Evolutionary conservation across 169 alveolate genomes (phyloP), one percentile per base, ranked within the genome.

Genomic region (Hepatocystis sp.): DNA sequence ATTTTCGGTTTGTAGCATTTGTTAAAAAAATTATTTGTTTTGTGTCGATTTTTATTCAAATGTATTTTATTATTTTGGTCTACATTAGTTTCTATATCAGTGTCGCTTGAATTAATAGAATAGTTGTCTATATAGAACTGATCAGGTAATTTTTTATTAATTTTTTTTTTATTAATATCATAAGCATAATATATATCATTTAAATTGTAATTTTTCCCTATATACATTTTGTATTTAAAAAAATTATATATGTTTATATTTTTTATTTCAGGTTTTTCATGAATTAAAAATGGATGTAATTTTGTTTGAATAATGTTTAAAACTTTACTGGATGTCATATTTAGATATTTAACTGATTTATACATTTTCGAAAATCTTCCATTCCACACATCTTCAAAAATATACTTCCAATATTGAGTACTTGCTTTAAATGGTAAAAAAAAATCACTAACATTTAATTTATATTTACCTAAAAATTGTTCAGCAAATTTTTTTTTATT

Each of bases 331-430:
- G 76, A 56, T 56, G 55, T 23, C 28, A 40, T 13, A 49, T 49
- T 71, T 25, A 71, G 15, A 58, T 56, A 71, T 28, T 71, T 71
- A 19, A 76, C 63, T 4, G 86, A 56, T 44, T 71, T 42, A 21
- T 56, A 71, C 67, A 71, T 71, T 42, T 56, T 56, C 3, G 64
- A 46, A 39, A 42, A 39, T 49, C 56, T 71, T 7, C 63, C 63
- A 71, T 71, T 71, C 86, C 86, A 71, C 53, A 71, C 28, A 71
- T 71, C 71, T 44, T 71, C 86, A 71, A 71, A 71, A 71, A 71
- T 71, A n/a, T 25, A 39, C 42, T 71, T 71, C 86, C 86, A 71
- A 36, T 40, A 51, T 42, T 42, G 27, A 40, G 36, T 13, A 36
- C 28, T 21, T 13, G 86, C 86, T 71, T 61, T 53, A 71, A 71